Percentiles rank a stretch among this genome's conserved stretches.
Conservation (phyloP, 768 basidiomycete species). For the Trametes meyenii region DNA sequence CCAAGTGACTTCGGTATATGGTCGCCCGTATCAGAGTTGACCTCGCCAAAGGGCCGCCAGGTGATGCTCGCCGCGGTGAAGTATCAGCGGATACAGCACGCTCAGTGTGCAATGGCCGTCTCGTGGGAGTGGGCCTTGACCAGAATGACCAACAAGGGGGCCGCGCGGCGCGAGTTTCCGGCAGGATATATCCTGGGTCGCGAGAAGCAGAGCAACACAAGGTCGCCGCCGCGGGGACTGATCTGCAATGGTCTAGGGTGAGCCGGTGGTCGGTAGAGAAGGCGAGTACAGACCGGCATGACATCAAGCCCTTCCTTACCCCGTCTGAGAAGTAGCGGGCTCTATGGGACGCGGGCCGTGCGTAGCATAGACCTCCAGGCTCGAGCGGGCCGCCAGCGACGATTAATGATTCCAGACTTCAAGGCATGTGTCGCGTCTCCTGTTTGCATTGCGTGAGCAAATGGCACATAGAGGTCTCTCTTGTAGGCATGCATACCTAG, state of each 20-base stretch:
- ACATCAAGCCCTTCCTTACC: slow-evolving; percentile 14
- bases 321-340: slow-evolving; percentile 7
- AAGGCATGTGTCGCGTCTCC: too few species aligned
- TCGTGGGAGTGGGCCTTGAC: neutral
- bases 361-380: neutral
- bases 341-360: slow-evolving; percentile 10
- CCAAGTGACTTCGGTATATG: slow-evolving; percentile 17
- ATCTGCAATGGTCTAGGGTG: slow-evolving; percentile 3
- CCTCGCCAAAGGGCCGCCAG: neutral
- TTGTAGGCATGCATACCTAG: too few species aligned
- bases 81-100: slow-evolving; percentile 11
- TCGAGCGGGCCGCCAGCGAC: neutral
- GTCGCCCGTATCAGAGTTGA: slow-evolving; percentile 16
- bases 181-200: neutral
- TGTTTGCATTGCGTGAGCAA: too few species aligned
- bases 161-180: neutral
- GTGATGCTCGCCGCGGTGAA: slow-evolving; percentile 1
- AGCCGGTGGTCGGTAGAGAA: slow-evolving; percentile 17
- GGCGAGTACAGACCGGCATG: slow-evolving; percentile 14
- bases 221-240: neutral
- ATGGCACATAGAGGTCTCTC: too few species aligned
- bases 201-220: neutral
- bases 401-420: too few species aligned
- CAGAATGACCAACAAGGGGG: neutral
- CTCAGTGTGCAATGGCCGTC: neutral